Evolutionary conservation across 2,329 filamentous ascomycete genomes (phyloP).

Genomic region (Aspergillus transmontanensis): DNA sequence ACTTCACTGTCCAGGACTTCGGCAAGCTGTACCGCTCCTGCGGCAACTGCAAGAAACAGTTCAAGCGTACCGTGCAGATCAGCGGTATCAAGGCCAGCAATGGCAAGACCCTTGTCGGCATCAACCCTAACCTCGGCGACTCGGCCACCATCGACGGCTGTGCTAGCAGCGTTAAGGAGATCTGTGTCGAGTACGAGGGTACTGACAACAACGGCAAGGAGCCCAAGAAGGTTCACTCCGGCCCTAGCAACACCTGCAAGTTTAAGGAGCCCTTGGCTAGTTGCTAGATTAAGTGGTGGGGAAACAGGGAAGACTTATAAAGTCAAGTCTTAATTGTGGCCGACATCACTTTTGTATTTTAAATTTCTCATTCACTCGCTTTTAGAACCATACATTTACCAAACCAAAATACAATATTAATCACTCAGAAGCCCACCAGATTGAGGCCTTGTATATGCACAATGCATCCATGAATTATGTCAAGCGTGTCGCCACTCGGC

Average conservation of each 20-base stretch:
- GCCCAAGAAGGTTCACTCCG: slow-evolving; percentile 4
- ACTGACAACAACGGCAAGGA: slow-evolving; percentile 1
- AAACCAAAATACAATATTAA: neutral
- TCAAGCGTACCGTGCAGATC: slow-evolving; percentile 5
- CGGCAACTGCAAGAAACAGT: slow-evolving; percentile 43
- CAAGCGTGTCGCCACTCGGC: too few relatives aligned
- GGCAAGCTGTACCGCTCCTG: slow-evolving; percentile 53
- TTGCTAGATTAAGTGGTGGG: neutral
- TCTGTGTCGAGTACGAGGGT: slow-evolving; percentile 8
- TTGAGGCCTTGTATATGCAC: neutral
- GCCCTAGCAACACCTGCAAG: slow-evolving; percentile 4
- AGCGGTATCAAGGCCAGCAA: slow-evolving; percentile 4
- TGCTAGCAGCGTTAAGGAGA: slow-evolving; percentile 1
- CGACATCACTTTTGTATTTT: neutral
- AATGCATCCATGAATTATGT: neutral
- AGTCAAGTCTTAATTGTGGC: neutral
- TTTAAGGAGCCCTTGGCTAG: neutral
- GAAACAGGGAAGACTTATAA: too few relatives aligned
- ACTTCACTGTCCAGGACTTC: slow-evolving; percentile 44
- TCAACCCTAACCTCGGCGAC: slow-evolving; percentile 9
- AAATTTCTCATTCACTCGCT: neutral
- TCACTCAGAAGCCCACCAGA: neutral
- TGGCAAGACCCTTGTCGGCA: slow-evolving; percentile 5
- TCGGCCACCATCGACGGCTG: slow-evolving; percentile 1
- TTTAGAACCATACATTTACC: neutral